Evolutionary conservation across 768 basidiomycete species (phyloP), one percentile per base, ranked within the genome.

Genomic region (Russula sp.): DNA sequence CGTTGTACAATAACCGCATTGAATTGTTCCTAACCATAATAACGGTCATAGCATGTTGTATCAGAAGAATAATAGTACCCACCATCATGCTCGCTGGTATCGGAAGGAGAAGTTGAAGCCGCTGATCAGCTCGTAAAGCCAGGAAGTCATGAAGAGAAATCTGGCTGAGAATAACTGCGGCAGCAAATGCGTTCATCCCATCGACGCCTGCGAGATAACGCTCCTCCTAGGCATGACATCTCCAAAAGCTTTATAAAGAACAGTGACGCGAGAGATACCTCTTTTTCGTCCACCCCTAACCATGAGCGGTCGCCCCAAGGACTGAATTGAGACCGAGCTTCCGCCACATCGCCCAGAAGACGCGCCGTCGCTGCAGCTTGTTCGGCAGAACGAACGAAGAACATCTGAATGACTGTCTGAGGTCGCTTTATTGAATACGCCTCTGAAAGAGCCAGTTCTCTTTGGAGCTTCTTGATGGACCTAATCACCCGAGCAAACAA

Each of bases 111-210:
- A 67, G 57, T 24, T 34, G 56, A 32, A 64, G 54, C 53, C 68
- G 57, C 51, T 69, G 59, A n/a, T 64, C 53, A 28, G 68, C 36
- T 38, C 55, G 34, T 30, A 65, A 34, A 2, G 58, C 76, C 9
- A 92, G 69, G 69, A 90, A 83, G 4, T 82, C 78, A 18, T 85
- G 79, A 7, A 88, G 69, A 5, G 78, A 75, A 8, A 78, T 76
- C 62, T 84, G 80, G 58, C 79, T 83, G 2, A 90, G 74, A 62
- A 92, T 80, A 4, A 86, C 74, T n/a, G 82, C 79, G 7, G 90
- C 84, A 1, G 84, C 84, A 71, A 90, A 89, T 7, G 77, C 74
- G 63, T 92, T 92, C 83, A 92, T 85, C 18, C 87, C 86, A 6
- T 78, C 75, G 10, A 83, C 76, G 1, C 73, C 71, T 0, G 83